A percentile compares a stretch with the other conserved stretches of the same genome.
Conservation (phyloP, 2,329 filamentous ascomycete species). For the Dryadomyces quercivorus region DNA sequence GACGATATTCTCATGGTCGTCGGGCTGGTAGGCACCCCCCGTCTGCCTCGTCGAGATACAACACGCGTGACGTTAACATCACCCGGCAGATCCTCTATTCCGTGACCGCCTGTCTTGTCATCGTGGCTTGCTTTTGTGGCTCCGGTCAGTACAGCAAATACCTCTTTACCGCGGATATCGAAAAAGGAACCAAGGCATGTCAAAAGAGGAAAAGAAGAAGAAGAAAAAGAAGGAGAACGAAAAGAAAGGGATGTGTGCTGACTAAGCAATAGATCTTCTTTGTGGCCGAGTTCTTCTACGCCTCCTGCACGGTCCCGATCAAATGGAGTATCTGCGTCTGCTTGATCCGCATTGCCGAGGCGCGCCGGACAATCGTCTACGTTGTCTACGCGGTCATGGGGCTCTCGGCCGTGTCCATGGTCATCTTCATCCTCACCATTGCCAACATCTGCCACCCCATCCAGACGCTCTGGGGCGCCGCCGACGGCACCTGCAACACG, state of each 20-base stretch:
- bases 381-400: background rate
- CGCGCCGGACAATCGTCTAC: background rate
- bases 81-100: background rate
- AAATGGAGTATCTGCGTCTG: constrained; percentile 2
- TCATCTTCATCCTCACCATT: constrained; percentile 1
- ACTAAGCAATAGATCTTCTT: background rate
- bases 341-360: background rate
- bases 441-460: constrained; percentile 3
- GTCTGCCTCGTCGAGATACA: background rate
- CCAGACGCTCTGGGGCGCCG: constrained; percentile 2
- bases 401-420: background rate
- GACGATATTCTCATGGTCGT: background rate
- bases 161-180: background rate
- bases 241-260: background rate
- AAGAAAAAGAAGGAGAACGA: background rate
- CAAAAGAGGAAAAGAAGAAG: background rate
- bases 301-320: background rate
- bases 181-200: background rate
- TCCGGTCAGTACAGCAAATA: background rate
- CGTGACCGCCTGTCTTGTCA: background rate
- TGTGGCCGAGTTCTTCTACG: constrained; percentile 1
- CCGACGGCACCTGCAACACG: background rate
- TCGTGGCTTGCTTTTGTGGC: background rate
- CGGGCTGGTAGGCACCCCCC: background rate
- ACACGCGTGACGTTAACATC: background rate